These are phyloP conservation scores for Graphilbum fragrans DNA, from an alignment of 2,329 filamentous ascomycete genomes.

Conservation along the genomic window DNA sequence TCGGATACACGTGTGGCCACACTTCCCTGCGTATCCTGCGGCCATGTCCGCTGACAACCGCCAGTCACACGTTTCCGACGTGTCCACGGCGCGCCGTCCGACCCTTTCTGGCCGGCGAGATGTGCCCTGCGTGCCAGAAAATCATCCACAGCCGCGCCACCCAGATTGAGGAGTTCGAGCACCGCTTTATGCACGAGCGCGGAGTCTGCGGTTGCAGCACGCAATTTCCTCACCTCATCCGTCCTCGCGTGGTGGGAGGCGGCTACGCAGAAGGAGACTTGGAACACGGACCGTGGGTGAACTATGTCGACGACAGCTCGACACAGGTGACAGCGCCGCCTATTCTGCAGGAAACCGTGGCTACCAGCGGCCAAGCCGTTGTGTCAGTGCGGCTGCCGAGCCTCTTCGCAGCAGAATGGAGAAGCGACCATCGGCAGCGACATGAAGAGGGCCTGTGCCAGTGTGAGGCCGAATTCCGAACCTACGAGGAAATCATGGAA, in stretches of 20 bases:
- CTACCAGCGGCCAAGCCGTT: neutral
- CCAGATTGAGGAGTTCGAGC: constrained; percentile 27
- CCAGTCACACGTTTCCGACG: constrained; percentile 20
- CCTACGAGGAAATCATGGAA: constrained; percentile 13
- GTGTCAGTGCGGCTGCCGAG: constrained; percentile 19
- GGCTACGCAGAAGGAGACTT: neutral
- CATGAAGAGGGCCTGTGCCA: constrained; percentile 22
- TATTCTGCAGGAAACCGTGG: constrained; percentile 2
- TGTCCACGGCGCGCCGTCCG: constrained; percentile 19
- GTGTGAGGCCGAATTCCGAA: constrained; percentile 20
- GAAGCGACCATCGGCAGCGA: constrained; percentile 22
- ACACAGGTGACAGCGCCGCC: neutral
- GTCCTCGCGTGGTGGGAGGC: constrained; percentile 18
- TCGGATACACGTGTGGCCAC: constrained; percentile 36
- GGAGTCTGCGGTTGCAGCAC: constrained; percentile 26
- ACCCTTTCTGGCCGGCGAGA: constrained; percentile 18
- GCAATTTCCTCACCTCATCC: constrained; percentile 22
- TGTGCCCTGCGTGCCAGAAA: constrained; percentile 26
- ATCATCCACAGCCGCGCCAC: constrained; percentile 25
- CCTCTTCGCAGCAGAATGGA: constrained; percentile 28
- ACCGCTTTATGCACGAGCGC: constrained; percentile 31
- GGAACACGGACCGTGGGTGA: neutral
- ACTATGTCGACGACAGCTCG: neutral
- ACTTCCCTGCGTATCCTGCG: constrained; percentile 25
- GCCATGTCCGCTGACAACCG: constrained; percentile 29